Evolutionary conservation across 2,329 filamentous ascomycete species (phyloP), one percentile per base, ranked within the genome.

Genomic region (Colletotrichum sp.): DNA sequence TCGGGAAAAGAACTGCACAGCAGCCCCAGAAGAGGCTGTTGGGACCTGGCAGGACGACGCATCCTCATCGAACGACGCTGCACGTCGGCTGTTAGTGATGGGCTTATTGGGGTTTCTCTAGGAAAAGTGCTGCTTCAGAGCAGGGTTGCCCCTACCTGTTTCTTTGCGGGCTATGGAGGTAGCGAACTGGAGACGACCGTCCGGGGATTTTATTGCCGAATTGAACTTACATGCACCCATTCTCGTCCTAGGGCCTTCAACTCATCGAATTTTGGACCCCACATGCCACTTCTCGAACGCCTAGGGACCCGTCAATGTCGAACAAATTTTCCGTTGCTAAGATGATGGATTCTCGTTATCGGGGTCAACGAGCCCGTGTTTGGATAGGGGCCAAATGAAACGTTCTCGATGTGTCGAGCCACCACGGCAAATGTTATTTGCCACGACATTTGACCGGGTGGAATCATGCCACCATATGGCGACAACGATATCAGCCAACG

Each of bases 381-480:
- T 64, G 56, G 43, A 73, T 75, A 58, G 73, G 69, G 69, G 73
- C 64, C 69, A 69, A 73, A 73, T 73, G 56, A 75, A 52, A 48
- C 58, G 69, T 18, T 59, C 21, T 64, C 32, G 38, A 34, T 34
- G 30, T 52, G 48, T 59, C 58, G 43, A 64, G 63, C 34, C 30
- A 59, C 13, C 30, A 52, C 48, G 56, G 69, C 63, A 75, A 43
- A 73, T 75, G 34, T 21, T 26, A 13, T 61, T 61, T 48, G 67
- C 34, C 71, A 66, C 48, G 4, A 52, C 9, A 30, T 59, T 48
- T 6, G 34, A 59, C 66, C 43, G 26, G 62, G 67, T 36, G 21
- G 48, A 24, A 59, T 74, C 13, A 61, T 59, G 61, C 36, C 61
- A 61, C 67, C 61, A 21, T 52, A 63, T 26, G 38, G 21, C 34